Conservation (phyloP, 176 grass and related monocot species). For the Eremochloa ophiuroides region DNA sequence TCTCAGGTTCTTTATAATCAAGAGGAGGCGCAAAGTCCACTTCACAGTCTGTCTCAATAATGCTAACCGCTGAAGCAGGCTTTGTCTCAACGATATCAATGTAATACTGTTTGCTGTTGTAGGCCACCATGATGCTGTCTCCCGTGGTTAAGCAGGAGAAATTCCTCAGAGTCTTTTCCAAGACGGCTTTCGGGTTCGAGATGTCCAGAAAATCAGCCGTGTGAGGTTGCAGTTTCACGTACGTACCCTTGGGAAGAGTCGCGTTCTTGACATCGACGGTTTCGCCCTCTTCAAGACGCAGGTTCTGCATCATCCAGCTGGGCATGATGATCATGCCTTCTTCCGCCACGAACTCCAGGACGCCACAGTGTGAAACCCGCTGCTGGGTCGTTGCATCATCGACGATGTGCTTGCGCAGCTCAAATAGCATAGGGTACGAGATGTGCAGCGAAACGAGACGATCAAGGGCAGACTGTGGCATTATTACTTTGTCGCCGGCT, state of each 20-base stretch:
- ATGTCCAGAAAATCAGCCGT: slow-evolving; percentile 82
- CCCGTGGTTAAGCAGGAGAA: slow-evolving; percentile 85
- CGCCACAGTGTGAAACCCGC: slow-evolving; percentile 78
- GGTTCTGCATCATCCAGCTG: slow-evolving; percentile 98
- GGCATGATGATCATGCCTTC: slow-evolving; percentile 95
- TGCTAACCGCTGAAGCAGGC: slow-evolving; percentile 69
- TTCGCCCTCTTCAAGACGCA: slow-evolving; percentile 87
- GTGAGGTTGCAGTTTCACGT: slow-evolving; percentile 88
- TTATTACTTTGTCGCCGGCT: slow-evolving; percentile 86
- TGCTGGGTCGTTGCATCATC: slow-evolving; percentile 31
- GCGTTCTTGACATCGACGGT: slow-evolving; percentile 59
- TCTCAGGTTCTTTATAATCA: slow-evolving; percentile 76
- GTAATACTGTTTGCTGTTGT: slow-evolving; percentile 83
- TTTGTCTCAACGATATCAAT: slow-evolving; percentile 89
- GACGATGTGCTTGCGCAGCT: slow-evolving; percentile 40
- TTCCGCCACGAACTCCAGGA: slow-evolving; percentile 86
- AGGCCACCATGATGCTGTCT: slow-evolving; percentile 79
- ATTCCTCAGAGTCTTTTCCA: slow-evolving; percentile 75
- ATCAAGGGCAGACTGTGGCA: slow-evolving; percentile 80
- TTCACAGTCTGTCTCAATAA: too few relatives aligned
- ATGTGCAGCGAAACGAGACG: slow-evolving; percentile 72
- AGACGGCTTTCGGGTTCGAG: slow-evolving; percentile 78
- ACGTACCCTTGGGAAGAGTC: slow-evolving; percentile 78
- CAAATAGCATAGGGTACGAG: slow-evolving; percentile 88
- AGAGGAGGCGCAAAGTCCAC: slow-evolving; percentile 91